Base-by-base conservation (phyloP, 2,329 filamentous ascomycete species). In the Capronia americana region DNA sequence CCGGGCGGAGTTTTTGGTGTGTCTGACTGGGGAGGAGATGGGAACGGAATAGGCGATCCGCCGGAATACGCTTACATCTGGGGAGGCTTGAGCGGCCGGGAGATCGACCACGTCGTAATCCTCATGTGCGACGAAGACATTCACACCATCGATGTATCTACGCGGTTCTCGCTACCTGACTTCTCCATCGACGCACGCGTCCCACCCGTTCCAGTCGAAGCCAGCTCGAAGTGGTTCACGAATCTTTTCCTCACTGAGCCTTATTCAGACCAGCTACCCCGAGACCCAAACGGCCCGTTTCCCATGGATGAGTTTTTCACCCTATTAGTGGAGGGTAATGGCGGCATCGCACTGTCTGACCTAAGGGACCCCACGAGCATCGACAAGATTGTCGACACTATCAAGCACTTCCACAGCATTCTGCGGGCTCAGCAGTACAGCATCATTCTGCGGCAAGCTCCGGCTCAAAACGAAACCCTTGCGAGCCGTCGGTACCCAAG, bases 71-170 rank as follows among this genome's bases (percentile, higher is more conserved):
- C 26, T 11, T 53, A 53, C 14, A 28, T 53, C 23, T 53, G 48
- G 48, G 48, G 48, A 24, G n/a, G 5, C 14, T 53, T 53, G 14
- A 24, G 23, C 23, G 26, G 48, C 23, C 48, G 48, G 11, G 26
- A 53, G 26, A 53, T 53, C 48, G 23, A 53, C 48, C 20, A 53
- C 48, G 26, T 53, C 20, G 48, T 53, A 23, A 26, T 53, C 26
- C 48, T 53, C 26, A 53, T 53, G 48, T 53, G 48, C 48, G 26
- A 53, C 48, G 48, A 53, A 28, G 26, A 53, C 26, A 26, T 53
- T 11, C 48, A 53, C 48, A 53, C 48, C 26, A 28, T 53, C 14
- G 23, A 53, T 2, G 48, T 53, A 6, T 24, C 20, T 53, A 23
- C 48, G 7, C 20, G 48, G 26, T 53, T 53, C 26, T 53, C 48